Evolutionary conservation across 2,329 filamentous ascomycete genomes (phyloP).

Genomic region (Aureobasidium zeae): DNA sequence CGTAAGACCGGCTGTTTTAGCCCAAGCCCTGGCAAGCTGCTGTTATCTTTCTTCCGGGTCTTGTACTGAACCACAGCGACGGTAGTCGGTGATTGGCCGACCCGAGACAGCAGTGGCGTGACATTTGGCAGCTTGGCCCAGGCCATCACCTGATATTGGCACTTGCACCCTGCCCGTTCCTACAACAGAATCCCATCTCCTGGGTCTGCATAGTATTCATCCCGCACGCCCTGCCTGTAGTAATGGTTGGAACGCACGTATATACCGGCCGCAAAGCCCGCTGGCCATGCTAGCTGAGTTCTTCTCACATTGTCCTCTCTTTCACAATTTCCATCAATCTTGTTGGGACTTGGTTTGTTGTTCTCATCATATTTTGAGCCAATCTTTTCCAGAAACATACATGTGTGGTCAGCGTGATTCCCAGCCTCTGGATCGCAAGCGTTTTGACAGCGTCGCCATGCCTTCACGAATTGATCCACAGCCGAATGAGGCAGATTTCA

Average conservation of each 20-base stretch:
- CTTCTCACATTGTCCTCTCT: constrained; percentile 6
- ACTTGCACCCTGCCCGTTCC: constrained; percentile 15
- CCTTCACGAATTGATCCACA: constrained; percentile 2
- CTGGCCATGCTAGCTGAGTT: constrained; percentile 11
- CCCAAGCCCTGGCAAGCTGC: constrained; percentile 7
- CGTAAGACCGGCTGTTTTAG: constrained; percentile 12
- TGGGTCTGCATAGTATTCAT: constrained; percentile 9
- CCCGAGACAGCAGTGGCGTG: constrained; percentile 11
- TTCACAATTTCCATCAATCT: constrained; percentile 4
- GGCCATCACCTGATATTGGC: constrained; percentile 15
- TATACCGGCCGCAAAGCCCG: constrained; percentile 3
- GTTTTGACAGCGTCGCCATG: constrained; percentile 12
- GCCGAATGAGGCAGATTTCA: constrained; percentile 3
- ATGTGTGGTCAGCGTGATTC: constrained; percentile 10
- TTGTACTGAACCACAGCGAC: neutral
- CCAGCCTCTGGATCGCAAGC: neutral
- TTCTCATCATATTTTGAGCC: constrained; percentile 2
- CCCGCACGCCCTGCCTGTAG: constrained; percentile 7
- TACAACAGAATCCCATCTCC: constrained; percentile 13
- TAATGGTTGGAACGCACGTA: constrained; percentile 4
- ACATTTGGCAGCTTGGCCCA: constrained; percentile 13
- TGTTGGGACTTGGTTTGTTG: constrained; percentile 4
- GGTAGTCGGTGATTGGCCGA: constrained; percentile 6
- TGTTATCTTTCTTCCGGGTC: neutral
- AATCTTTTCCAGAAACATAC: neutral